These are phyloP conservation scores for Pseudopediastrum boryanum DNA, from an alignment of 139 green algal species.

Conservation along the genomic window DNA sequence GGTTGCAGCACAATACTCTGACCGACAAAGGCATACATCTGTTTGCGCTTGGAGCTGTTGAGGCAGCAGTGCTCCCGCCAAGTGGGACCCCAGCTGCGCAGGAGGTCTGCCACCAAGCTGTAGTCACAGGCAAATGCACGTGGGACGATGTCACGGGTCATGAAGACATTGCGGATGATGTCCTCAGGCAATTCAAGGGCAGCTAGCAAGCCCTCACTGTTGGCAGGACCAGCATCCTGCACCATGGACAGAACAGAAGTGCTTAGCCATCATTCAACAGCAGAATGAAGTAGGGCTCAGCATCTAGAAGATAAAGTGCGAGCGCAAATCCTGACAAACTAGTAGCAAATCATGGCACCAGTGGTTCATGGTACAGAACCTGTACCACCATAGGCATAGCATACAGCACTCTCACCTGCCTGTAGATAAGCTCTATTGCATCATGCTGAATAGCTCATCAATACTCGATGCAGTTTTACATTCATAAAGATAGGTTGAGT, in stretches of 20 bases:
- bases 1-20: constrained; percentile 91
- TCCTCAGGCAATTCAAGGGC: constrained; percentile 43
- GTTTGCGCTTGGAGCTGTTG: constrained; percentile 39
- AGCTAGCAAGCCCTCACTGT: constrained; percentile 51
- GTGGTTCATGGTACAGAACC: too few relatives aligned
- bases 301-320: too few relatives aligned
- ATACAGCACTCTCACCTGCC: too few relatives aligned
- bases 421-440: too few relatives aligned
- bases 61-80: constrained; percentile 85
- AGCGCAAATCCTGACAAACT: too few relatives aligned
- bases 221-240: constrained; percentile 52
- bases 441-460: too few relatives aligned
- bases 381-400: too few relatives aligned
- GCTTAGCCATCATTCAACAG: too few relatives aligned
- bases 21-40: constrained; percentile 73
- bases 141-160: constrained; percentile 94
- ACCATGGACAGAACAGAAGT: constrained; percentile 52
- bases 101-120: constrained; percentile 68
- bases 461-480: too few relatives aligned
- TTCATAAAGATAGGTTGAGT: too few relatives aligned
- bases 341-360: too few relatives aligned
- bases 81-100: constrained; percentile 35
- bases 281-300: too few relatives aligned
- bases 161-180: constrained; percentile 83
- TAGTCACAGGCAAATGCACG: constrained; percentile 98